Evolutionary conservation across 208 protist genomes (phyloP).

Genomic region (Leishmania arabica): DNA sequence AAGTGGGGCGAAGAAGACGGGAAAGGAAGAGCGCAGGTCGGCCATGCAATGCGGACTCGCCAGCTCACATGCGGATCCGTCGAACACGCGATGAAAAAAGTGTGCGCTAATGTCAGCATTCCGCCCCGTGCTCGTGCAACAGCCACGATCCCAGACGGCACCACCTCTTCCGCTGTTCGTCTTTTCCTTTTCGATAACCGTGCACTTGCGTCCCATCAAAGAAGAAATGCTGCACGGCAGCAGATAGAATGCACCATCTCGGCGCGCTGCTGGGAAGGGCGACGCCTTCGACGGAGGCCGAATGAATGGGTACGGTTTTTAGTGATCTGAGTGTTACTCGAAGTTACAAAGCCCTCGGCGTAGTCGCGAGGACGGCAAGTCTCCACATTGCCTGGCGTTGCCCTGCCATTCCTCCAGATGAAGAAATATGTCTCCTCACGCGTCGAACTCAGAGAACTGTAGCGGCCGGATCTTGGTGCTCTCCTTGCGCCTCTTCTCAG

Average conservation of each 20-base stretch:
- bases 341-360: not conserved
- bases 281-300: not conserved
- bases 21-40: not conserved
- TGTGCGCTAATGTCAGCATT: not conserved
- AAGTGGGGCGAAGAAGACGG: not conserved
- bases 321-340: not conserved
- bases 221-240: not conserved
- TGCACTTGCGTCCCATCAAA: too few relatives aligned
- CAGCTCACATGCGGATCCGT: not conserved
- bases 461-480: conserved; percentile 59
- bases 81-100: not conserved
- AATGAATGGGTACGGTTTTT: not conserved
- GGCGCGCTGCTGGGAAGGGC: not conserved
- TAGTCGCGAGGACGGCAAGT: not conserved
- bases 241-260: not conserved
- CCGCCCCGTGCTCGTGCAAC: not conserved
- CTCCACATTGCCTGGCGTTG: not conserved
- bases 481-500: conserved; percentile 60
- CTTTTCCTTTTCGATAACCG: not conserved
- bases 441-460: conserved; percentile 86
- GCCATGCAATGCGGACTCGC: not conserved
- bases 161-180: too few relatives aligned
- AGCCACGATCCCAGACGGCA: not conserved
- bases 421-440: conserved; percentile 12
- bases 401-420: not conserved